These are phyloP conservation scores for Thuja plicata DNA, from an alignment of 83 land plant species.

Conservation along the genomic window DNA sequence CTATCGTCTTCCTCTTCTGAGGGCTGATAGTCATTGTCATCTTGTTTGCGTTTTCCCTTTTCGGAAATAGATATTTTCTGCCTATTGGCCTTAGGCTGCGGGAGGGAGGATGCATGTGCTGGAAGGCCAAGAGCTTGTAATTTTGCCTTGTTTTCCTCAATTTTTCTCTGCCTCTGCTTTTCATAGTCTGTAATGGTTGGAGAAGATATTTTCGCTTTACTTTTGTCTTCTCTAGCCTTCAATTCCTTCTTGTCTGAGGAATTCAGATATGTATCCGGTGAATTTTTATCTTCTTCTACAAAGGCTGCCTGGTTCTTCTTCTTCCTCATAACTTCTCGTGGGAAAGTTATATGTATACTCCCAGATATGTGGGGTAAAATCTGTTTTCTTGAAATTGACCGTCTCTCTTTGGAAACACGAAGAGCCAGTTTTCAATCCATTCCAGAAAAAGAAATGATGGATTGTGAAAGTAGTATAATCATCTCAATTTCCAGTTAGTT, in stretches of 20 bases:
- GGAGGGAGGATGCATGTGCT: constrained; percentile 25
- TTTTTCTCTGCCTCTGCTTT: constrained; percentile 45
- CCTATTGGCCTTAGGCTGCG: not conserved
- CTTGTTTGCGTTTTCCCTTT: constrained; percentile 6
- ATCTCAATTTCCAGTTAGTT: no score
- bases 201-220: not conserved
- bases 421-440: no score
- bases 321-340: not conserved
- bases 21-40: constrained; percentile 45
- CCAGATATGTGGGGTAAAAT: not conserved
- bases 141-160: constrained; percentile 45
- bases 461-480: no score
- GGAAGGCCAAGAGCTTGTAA: constrained; percentile 52
- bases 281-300: not conserved
- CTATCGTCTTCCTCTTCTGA: constrained; percentile 19
- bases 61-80: not conserved
- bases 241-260: not conserved
- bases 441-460: no score
- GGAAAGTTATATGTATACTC: not conserved
- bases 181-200: constrained; percentile 39
- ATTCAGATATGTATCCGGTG: not conserved
- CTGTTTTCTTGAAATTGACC: no score
- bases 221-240: not conserved
- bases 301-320: not conserved
- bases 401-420: no score